phyloP scores from a whole-genome alignment of 306 rosid species.

The Cicer judaicum region DNA sequence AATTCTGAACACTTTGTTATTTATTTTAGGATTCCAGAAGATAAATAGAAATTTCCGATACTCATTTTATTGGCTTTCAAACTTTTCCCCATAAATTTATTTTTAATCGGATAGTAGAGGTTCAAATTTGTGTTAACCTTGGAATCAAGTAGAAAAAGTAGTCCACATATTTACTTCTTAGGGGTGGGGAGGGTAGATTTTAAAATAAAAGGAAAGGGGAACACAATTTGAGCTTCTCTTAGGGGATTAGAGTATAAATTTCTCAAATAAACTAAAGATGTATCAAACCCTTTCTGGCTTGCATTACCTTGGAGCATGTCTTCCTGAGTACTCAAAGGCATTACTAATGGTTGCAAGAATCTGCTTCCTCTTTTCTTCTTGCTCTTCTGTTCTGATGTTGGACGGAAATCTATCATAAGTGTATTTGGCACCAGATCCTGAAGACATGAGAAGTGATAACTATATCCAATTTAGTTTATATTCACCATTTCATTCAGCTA shows the following conservation, averaged over 20 bases:
- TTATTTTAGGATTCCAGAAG: background rate
- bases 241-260: background rate
- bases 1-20: background rate
- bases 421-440: slow-evolving; percentile 82
- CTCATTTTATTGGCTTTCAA: slow-evolving; percentile 2
- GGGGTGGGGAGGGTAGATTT: background rate
- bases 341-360: slow-evolving; percentile 83
- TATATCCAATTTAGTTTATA: slow-evolving; percentile 29
- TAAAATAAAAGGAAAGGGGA: background rate
- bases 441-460: slow-evolving; percentile 39
- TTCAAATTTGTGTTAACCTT: background rate
- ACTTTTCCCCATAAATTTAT: background rate
- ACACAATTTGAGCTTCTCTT: slow-evolving; percentile 1
- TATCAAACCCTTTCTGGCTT: slow-evolving; percentile 28
- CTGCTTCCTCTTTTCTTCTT: slow-evolving; percentile 92
- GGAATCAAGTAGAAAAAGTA: background rate
- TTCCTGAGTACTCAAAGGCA: slow-evolving; percentile 80
- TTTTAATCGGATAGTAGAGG: background rate
- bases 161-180: background rate
- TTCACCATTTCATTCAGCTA: slow-evolving; percentile 20
- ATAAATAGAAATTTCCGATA: background rate
- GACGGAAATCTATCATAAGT: slow-evolving; percentile 90
- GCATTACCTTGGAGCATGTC: slow-evolving; percentile 78
- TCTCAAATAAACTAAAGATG: background rate
- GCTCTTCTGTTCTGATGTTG: slow-evolving; percentile 78